Evolutionary conservation across 2,329 filamentous ascomycete genomes (phyloP).

Genomic region (Passalora sequoiae): DNA sequence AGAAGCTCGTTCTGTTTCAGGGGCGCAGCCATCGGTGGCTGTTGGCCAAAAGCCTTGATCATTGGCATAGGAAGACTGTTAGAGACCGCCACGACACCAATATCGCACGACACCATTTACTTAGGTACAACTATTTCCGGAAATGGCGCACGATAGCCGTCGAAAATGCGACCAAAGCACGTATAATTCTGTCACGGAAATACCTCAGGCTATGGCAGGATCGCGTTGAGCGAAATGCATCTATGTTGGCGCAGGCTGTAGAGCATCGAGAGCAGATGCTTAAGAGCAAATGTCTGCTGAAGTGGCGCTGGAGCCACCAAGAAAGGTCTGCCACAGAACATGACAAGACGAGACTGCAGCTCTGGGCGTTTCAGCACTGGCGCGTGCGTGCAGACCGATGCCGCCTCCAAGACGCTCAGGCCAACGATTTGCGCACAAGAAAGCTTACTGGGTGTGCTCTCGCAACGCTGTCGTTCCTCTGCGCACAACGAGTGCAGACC

Average conservation of each 20-base stretch:
- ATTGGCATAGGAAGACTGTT: slow-evolving; percentile 63
- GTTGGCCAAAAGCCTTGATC: slow-evolving; percentile 58
- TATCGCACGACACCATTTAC: slow-evolving; percentile 35
- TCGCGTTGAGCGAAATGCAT: slow-evolving; percentile 31
- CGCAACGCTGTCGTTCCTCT: background rate
- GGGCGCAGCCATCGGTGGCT: slow-evolving; percentile 60
- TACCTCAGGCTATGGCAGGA: slow-evolving; percentile 53
- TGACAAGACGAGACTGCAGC: slow-evolving; percentile 29
- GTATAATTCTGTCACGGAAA: slow-evolving; percentile 49
- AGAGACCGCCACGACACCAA: slow-evolving; percentile 58
- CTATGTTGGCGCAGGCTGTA: slow-evolving; percentile 23
- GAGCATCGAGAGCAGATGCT: slow-evolving; percentile 26
- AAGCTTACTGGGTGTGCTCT: background rate
- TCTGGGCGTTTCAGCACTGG: slow-evolving; percentile 14
- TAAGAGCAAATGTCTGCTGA: slow-evolving; percentile 24
- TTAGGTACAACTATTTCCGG: slow-evolving; percentile 63
- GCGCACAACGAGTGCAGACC: background rate
- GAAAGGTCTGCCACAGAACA: slow-evolving; percentile 29
- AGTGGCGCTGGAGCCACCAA: slow-evolving; percentile 24
- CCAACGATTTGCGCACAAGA: slow-evolving; percentile 6
- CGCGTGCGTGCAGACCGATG: slow-evolving; percentile 5
- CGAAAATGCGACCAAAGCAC: slow-evolving; percentile 53
- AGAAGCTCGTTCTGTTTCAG: slow-evolving; percentile 3
- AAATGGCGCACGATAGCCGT: slow-evolving; percentile 63
- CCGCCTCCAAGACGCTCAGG: slow-evolving; percentile 10